These are phyloP conservation scores for Lasiodiplodia citricola DNA, from an alignment of 2,329 filamentous ascomycete genomes.

Conservation along the genomic window DNA sequence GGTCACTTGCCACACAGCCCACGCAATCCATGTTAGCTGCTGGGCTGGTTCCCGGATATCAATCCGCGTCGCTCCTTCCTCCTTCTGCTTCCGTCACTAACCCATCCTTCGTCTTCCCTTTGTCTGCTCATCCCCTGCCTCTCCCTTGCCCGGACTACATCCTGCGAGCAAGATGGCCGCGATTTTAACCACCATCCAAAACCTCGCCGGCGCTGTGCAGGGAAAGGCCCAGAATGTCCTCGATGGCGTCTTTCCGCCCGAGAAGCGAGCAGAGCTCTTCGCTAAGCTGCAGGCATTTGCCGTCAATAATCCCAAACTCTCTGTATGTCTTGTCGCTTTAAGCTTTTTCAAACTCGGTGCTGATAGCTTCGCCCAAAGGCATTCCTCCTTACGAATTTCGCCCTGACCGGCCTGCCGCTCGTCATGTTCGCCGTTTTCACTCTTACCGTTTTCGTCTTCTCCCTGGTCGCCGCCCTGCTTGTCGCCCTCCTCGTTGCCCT, in stretches of 20 bases:
- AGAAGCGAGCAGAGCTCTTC: conserved; percentile 63
- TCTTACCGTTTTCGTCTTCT: conserved; percentile 66
- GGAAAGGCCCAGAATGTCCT: conserved; percentile 45
- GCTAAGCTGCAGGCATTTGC: conserved; percentile 62
- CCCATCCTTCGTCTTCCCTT: not conserved
- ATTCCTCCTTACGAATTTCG: conserved; percentile 69
- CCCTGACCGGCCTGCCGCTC: conserved; percentile 70
- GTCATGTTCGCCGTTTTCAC: conserved; percentile 72
- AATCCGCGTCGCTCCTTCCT: not conserved
- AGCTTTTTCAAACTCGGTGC: not conserved
- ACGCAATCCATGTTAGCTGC: conserved; percentile 5
- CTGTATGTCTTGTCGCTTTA: conserved; percentile 57
- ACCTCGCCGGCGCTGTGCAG: conserved; percentile 29
- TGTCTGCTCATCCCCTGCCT: conserved; percentile 2
- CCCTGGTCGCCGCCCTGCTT: conserved; percentile 64
- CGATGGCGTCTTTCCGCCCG: conserved; percentile 63
- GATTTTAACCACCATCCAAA: conserved; percentile 35
- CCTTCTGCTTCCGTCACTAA: not conserved
- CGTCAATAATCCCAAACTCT: conserved; percentile 68
- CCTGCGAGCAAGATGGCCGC: conserved; percentile 33
- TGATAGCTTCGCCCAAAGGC: conserved; percentile 54
- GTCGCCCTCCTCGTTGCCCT: conserved; percentile 57
- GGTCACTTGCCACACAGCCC: not conserved
- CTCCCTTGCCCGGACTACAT: not conserved
- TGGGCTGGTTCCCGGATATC: conserved; percentile 2